Conservation (phyloP, 2,329 filamentous ascomycete species). For the Fusarium vanettenii region DNA sequence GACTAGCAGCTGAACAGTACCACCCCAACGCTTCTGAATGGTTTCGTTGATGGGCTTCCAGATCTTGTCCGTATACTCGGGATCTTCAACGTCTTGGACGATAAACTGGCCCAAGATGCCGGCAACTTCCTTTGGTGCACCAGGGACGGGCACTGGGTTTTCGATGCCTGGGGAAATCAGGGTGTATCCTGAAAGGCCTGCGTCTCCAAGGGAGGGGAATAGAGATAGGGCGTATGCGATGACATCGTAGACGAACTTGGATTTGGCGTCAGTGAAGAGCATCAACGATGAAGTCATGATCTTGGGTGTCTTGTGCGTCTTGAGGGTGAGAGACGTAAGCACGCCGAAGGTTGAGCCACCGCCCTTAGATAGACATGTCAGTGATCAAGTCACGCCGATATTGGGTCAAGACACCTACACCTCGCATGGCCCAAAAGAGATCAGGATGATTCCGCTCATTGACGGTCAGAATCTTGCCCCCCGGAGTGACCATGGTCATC, state of each 20-base stretch:
- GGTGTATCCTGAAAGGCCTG: conserved; percentile 64
- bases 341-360: conserved; percentile 72
- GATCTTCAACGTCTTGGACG: conserved; percentile 51
- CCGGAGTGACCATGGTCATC: conserved; percentile 66
- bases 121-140: conserved; percentile 46
- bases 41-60: conserved; percentile 52
- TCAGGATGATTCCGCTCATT: conserved; percentile 66
- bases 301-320: conserved; percentile 59
- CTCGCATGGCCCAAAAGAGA: conserved; percentile 73
- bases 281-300: conserved; percentile 42
- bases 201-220: conserved; percentile 60
- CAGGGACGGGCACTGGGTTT: conserved; percentile 51
- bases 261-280: conserved; percentile 40
- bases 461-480: conserved; percentile 60
- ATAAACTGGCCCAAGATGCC: conserved; percentile 50
- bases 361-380: conserved; percentile 50
- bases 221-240: conserved; percentile 59
- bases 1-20: conserved; percentile 33
- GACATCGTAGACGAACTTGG: conserved; percentile 57
- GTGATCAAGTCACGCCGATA: fast-evolving
- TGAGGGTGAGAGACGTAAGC: conserved; percentile 67
- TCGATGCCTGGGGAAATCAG: conserved; percentile 49
- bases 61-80: conserved; percentile 39
- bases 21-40: conserved; percentile 52
- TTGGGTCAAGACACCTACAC: conserved; percentile 53